phyloP scores from a whole-genome alignment of 2,329 filamentous ascomycete genomes.

The Ceratocystiopsis sp. region DNA sequence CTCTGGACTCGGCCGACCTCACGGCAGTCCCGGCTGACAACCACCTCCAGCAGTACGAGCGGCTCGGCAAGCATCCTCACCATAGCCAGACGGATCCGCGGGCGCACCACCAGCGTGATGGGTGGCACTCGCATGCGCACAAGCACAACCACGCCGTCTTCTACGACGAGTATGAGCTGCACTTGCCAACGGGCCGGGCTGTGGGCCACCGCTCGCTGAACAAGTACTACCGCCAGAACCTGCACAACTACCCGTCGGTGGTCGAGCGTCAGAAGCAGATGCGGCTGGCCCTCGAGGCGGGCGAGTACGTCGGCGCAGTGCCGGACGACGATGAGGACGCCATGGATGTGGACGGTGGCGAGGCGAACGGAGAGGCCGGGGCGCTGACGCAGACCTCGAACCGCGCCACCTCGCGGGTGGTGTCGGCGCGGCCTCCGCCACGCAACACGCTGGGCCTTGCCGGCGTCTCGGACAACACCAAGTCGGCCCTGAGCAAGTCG shows the following conservation, averaged over 20 bases:
- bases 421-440: constrained; percentile 4
- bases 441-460: constrained; percentile 6
- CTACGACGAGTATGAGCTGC: constrained; percentile 83
- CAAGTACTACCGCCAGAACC: constrained; percentile 83
- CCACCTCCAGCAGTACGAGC: constrained; percentile 53
- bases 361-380: background rate
- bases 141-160: constrained; percentile 61
- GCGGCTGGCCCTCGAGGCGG: constrained; percentile 8
- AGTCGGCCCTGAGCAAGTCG: constrained; percentile 2
- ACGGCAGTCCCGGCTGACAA: constrained; percentile 62
- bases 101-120: constrained; percentile 56
- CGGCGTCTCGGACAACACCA: constrained; percentile 6
- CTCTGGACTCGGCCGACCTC: constrained; percentile 70
- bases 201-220: constrained; percentile 81
- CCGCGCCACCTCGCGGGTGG: background rate
- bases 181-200: constrained; percentile 75
- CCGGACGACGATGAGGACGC: constrained; percentile 1
- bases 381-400: background rate
- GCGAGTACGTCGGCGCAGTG: constrained; percentile 1
- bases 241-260: constrained; percentile 64
- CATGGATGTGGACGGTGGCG: background rate
- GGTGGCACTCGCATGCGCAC: constrained; percentile 71
- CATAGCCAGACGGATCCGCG: constrained; percentile 56
- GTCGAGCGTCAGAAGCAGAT: constrained; percentile 34
- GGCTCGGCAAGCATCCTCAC: constrained; percentile 55